A percentile compares a stretch with the other conserved stretches of the same genome.
Evolutionary conservation across 2,329 filamentous ascomycete genomes (phyloP).

Genomic region (Zymoseptoria tritici): DNA sequence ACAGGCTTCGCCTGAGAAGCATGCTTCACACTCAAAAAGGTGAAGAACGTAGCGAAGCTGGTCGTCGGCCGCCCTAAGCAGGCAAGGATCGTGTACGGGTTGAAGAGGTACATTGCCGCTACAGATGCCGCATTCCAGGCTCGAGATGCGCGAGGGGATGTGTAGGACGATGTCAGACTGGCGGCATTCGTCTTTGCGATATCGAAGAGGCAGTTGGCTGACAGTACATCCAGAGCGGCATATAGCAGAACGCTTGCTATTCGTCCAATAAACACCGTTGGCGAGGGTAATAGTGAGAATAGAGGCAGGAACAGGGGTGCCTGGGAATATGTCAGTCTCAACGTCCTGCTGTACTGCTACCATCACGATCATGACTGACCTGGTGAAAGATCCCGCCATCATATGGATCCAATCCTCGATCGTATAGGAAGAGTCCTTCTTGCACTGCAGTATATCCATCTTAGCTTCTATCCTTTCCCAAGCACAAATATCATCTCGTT

Average conservation of each 20-base stretch:
- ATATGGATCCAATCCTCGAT: slow-evolving; percentile 92
- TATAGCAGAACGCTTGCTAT: slow-evolving; percentile 70
- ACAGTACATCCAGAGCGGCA: slow-evolving; percentile 70
- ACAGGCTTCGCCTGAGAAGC: slow-evolving; percentile 65
- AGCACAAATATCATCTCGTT: neutral
- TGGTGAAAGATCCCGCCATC: slow-evolving; percentile 80
- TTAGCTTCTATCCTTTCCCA: slow-evolving; percentile 22
- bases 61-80: slow-evolving; percentile 85
- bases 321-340: slow-evolving; percentile 37
- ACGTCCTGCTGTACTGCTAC: neutral
- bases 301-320: slow-evolving; percentile 84
- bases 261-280: slow-evolving; percentile 40
- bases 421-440: slow-evolving; percentile 93
- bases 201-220: slow-evolving; percentile 63
- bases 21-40: slow-evolving; percentile 74
- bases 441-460: slow-evolving; percentile 55
- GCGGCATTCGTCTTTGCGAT: slow-evolving; percentile 80
- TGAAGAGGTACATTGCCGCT: slow-evolving; percentile 83
- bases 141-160: slow-evolving; percentile 68
- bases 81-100: slow-evolving; percentile 85
- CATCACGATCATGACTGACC: slow-evolving; percentile 31
- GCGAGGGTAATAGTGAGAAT: slow-evolving; percentile 79
- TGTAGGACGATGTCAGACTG: slow-evolving; percentile 64
- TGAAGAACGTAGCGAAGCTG: slow-evolving; percentile 80
- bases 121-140: slow-evolving; percentile 68